Evolutionary conservation across 495 filamentous ascomycete species (phyloP).

Genomic region (Penicillium dipodomyicola): DNA sequence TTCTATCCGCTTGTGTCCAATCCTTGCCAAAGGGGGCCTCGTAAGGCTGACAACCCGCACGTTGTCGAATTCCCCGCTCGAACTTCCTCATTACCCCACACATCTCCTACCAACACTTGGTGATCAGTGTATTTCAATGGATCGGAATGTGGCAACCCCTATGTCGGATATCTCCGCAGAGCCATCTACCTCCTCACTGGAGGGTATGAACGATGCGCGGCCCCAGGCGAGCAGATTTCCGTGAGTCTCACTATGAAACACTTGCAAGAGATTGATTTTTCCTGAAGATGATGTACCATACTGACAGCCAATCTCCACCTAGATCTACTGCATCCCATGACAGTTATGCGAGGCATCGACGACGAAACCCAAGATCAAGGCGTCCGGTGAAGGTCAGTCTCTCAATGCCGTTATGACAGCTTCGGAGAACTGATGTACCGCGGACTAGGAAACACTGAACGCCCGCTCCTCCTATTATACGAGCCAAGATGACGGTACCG

Average conservation of each 20-base stretch:
- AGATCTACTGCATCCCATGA: conserved; percentile 56
- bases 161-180: conserved; percentile 20
- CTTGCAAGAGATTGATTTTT: background rate
- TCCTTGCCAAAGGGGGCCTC: conserved; percentile 12
- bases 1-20: conserved; percentile 6
- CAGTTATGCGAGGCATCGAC: conserved; percentile 74
- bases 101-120: conserved; percentile 4
- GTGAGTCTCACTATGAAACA: conserved; percentile 16
- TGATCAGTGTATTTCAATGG: conserved; percentile 15
- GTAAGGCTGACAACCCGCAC: conserved; percentile 28
- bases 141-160: conserved; percentile 14
- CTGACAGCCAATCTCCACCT: background rate
- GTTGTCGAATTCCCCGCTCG: conserved; percentile 26
- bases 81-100: conserved; percentile 29
- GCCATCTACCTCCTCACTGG: conserved; percentile 8
- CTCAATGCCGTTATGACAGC: conserved; percentile 15
- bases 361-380: conserved; percentile 65
- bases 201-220: conserved; percentile 1
- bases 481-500: conserved; percentile 75
- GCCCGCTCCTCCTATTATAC: conserved; percentile 83
- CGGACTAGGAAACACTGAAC: conserved; percentile 79
- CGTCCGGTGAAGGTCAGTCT: conserved; percentile 65
- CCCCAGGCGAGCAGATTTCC: conserved; percentile 16
- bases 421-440: conserved; percentile 31
- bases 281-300: background rate